These are phyloP conservation scores for Coemansia sp. DNA, from an alignment of 192 early-diverging fungal species.

Conservation along the genomic window DNA sequence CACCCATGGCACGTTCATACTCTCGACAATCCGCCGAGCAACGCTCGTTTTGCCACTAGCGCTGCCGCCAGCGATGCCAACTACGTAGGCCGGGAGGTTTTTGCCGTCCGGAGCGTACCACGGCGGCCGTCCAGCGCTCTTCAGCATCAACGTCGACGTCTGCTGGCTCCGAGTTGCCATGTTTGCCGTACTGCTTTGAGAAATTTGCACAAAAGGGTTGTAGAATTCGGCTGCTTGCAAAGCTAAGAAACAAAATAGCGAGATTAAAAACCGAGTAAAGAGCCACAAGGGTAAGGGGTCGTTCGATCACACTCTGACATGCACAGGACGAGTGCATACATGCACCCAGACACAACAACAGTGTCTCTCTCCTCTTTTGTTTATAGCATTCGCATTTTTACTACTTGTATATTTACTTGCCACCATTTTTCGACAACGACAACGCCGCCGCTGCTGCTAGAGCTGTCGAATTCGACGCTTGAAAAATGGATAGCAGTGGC, in stretches of 20 bases:
- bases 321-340: neutral
- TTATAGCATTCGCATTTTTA: neutral
- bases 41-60: conserved; percentile 87
- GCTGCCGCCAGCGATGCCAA: conserved; percentile 82
- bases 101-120: conserved; percentile 63
- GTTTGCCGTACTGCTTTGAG: neutral
- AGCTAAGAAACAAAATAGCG: neutral
- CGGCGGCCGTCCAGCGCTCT: conserved; percentile 51
- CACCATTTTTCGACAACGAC: neutral
- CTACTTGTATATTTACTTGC: neutral
- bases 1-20: conserved; percentile 81
- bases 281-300: neutral
- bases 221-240: neutral
- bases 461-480: neutral
- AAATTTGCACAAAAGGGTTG: neutral
- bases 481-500: neutral
- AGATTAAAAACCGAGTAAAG: neutral
- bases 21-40: conserved; percentile 72
- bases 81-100: conserved; percentile 67
- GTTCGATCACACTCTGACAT: neutral
- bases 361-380: neutral
- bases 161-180: neutral
- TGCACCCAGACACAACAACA: neutral
- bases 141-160: conserved; percentile 52
- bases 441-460: neutral